These are phyloP conservation scores for Pythium aristosporum DNA, from an alignment of 352 stramenopile species.

Conservation along the genomic window DNA sequence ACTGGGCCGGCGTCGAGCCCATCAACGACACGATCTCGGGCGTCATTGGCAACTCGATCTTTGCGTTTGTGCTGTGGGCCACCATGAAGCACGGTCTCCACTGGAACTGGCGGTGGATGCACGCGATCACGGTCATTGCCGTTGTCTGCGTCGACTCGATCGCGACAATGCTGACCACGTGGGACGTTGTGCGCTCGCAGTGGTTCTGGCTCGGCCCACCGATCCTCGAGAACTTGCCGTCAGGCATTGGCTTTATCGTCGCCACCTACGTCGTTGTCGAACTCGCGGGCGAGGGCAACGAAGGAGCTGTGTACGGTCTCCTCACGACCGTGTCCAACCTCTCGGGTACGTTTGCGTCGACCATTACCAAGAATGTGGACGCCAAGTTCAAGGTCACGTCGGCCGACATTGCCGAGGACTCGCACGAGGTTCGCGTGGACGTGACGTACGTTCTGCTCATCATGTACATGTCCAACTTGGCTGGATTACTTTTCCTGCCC, in stretches of 20 bases:
- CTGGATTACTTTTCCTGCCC: constrained; percentile 20
- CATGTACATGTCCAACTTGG: constrained; percentile 19
- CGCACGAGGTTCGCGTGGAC: constrained; percentile 19
- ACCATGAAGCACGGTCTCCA: constrained; percentile 20
- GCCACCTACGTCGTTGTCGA: constrained; percentile 23
- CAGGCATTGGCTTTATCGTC: constrained; percentile 22
- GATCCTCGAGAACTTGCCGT: constrained; percentile 20
- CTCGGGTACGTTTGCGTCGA: constrained; percentile 13
- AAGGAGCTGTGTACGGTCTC: constrained; percentile 26
- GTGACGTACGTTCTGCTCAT: constrained; percentile 27
- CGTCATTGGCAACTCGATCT: constrained; percentile 13
- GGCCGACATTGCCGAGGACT: constrained; percentile 24
- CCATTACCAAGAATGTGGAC: constrained; percentile 26
- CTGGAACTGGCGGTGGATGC: constrained; percentile 24
- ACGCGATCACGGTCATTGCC: constrained; percentile 11
- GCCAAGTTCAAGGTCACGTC: constrained; percentile 24
- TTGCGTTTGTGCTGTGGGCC: constrained; percentile 12
- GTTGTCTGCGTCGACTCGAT: constrained; percentile 11
- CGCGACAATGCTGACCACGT: constrained; percentile 19
- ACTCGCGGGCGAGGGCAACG: constrained; percentile 28
- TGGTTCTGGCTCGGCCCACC: constrained; percentile 28
- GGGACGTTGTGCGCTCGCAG: constrained; percentile 23
- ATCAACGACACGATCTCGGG: constrained; percentile 19
- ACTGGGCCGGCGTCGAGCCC: constrained; percentile 19
- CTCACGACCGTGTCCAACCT: constrained; percentile 21